Evolutionary conservation across 1,284 basidiomycete species (phyloP), one percentile per base, ranked within the genome.

Genomic region (Ceratorhiza oryzae-sativae): DNA sequence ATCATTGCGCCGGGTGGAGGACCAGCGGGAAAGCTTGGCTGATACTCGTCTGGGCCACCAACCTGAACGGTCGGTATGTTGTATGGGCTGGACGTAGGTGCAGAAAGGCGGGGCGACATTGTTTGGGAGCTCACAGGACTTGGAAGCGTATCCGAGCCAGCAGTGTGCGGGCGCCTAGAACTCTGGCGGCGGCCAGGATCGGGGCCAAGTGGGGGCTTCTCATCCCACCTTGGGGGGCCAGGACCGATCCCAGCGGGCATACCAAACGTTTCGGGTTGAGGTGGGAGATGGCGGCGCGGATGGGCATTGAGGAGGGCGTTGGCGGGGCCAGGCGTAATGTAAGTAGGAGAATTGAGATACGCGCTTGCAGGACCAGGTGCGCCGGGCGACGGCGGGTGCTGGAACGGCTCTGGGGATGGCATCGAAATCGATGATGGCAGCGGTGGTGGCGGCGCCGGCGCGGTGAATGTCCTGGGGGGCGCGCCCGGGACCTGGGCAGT

Each of bases 1-100:
- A 67, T 39, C 62, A 67, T 67, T 18, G 62, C 62, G 8, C 62
- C 62, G n/a, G 62, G 62, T 27, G 62, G 62, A 53, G 62, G 62
- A 23, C 62, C 62, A 9, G 55, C 12, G 27, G 49, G 62, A 41
- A 39, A 67, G 20, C 13, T 42, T 27, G 61, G 61, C 45, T 63
- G 61, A 32, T 63, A 63, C 12, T 63, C 61, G 30, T 63, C 61
- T 23, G 45, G 45, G 3, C 27, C 61, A 30, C 49, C 62, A 36
- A 67, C 62, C 30, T 67, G 62, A 39, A 67, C 62, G 23, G 62
- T 67, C 18, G 62, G 39, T 12, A 51, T 48, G 25, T 32, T 32
- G 61, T 55, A 42, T 1, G 59, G 39, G 18, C 59, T 9, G n/a
- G 46, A 59, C 15, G 32, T 55, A 18, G 71, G 72, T n/a, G 25